Evolutionary conservation across 2,329 filamentous ascomycete species (phyloP), one percentile per base, ranked within the genome.

Genomic region (Byssochlamys sp.): DNA sequence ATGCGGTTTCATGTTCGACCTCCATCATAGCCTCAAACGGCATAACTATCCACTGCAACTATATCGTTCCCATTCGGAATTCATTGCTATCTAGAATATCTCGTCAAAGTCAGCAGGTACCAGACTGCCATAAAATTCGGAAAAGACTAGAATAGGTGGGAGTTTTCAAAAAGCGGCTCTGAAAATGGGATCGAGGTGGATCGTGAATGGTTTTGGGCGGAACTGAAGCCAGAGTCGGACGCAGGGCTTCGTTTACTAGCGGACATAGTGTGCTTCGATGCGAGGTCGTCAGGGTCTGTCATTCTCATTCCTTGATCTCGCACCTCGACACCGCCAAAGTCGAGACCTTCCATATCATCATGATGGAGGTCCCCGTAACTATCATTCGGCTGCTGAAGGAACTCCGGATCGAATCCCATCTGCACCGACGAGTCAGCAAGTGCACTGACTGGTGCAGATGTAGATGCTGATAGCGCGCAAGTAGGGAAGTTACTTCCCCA

Each of bases 381-480:
- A 28, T 70, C 63, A 33, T 71, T 71, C 33, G 74, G 57, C 54
- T 67, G 67, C 55, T 72, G 71, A 57, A 75, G 58, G 52, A 74
- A 71, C 12, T 69, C 67, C 4, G 69, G 68, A 28, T 75, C 72
- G 54, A 74, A 74, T 4, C 70, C 71, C 66, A 73, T 71, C 57
- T 71, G 69, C 45, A 70, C 65, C 45, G 73, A 65, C 2, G 70
- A 67, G 54, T 75, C 71, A 57, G 64, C 58, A 27, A 67, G 60
- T 28, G 60, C 62, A 45, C 61, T 67, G 9, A 64, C 59, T n/a
- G 68, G 69, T 27, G 68, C 66, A 12, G 72, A 71, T 7, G 69
- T 68, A 25, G 71, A 45, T 19, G 39, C 39, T 14, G 39, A 70
- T 29, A 67, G 68, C 24, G 63, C 60, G 39, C 63, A 64, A 5